phyloP scores from a whole-genome alignment of 2,329 filamentous ascomycete genomes.

The Trematosphaeria pertusa region DNA sequence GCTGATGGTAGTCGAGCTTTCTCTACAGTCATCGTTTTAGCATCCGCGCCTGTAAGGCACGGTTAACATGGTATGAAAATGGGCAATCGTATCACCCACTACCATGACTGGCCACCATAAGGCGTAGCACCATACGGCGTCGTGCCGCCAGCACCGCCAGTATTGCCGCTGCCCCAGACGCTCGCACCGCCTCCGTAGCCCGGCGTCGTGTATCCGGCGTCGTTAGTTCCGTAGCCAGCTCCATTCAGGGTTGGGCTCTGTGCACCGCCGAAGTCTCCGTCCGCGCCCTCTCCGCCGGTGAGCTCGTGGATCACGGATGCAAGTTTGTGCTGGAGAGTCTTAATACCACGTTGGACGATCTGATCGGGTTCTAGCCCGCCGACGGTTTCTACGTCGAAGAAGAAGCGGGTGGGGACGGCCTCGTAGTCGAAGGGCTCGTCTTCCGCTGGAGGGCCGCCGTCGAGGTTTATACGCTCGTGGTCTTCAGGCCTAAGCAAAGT shows the following conservation, averaged over 20 bases:
- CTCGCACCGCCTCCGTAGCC: constrained; percentile 61
- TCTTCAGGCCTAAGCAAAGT: constrained; percentile 72
- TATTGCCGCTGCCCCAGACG: constrained; percentile 70
- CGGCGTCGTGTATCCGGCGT: constrained; percentile 72
- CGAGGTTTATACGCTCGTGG: constrained; percentile 80
- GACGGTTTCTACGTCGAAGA: constrained; percentile 89
- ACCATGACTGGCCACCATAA: constrained; percentile 55
- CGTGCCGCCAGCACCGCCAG: constrained; percentile 46
- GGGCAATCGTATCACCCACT: constrained; percentile 24
- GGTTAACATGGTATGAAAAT: background rate
- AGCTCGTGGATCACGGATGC: constrained; percentile 76
- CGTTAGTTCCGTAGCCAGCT: constrained; percentile 65
- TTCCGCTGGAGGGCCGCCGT: constrained; percentile 74
- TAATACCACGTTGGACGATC: constrained; percentile 88
- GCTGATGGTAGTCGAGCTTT: too few relatives aligned
- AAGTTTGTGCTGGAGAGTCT: constrained; percentile 87
- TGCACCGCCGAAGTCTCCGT: constrained; percentile 66
- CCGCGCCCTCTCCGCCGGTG: constrained; percentile 61
- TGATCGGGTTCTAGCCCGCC: constrained; percentile 88
- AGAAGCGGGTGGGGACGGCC: constrained; percentile 83
- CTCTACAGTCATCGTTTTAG: background rate
- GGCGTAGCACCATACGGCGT: constrained; percentile 68
- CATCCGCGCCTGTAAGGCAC: background rate
- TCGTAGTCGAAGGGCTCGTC: constrained; percentile 92
- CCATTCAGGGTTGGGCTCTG: constrained; percentile 66